Evolutionary conservation across 2,329 filamentous ascomycete genomes (phyloP).

Genomic region (Penicillium janthinellum): DNA sequence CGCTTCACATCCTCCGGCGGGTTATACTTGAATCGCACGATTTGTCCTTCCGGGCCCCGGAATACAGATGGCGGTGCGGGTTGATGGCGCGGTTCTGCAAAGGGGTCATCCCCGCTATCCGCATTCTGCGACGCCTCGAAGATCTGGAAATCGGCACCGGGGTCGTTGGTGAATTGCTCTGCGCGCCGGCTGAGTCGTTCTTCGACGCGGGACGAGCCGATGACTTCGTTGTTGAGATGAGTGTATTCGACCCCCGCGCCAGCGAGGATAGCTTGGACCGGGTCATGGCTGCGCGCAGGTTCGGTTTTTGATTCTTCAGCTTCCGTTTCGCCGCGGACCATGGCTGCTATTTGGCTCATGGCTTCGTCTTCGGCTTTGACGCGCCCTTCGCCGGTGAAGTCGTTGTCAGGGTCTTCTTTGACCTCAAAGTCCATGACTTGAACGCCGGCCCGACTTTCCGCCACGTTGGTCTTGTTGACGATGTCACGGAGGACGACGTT

Average conservation of each 20-base stretch:
- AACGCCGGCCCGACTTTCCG: conserved; percentile 85
- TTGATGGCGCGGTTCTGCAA: conserved; percentile 14
- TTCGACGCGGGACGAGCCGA: conserved; percentile 91
- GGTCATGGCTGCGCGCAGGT: conserved; percentile 60
- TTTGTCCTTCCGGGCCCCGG: conserved; percentile 41
- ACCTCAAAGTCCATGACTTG: conserved; percentile 76
- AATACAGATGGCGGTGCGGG: conserved; percentile 14
- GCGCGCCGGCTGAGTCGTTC: conserved; percentile 78
- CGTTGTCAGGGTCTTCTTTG: conserved; percentile 59
- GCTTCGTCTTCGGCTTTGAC: conserved; percentile 64
- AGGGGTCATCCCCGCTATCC: not conserved
- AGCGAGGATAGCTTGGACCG: conserved; percentile 84
- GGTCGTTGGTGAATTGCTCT: conserved; percentile 48
- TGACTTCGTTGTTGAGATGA: conserved; percentile 93
- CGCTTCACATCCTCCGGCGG: conserved; percentile 73
- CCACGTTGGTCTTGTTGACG: conserved; percentile 97
- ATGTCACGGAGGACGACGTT: conserved; percentile 88
- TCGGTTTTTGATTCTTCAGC: conserved; percentile 13
- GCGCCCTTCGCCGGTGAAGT: conserved; percentile 49
- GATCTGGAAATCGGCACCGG: conserved; percentile 36
- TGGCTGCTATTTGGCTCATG: conserved; percentile 70
- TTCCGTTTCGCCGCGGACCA: conserved; percentile 53
- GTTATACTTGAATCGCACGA: conserved; percentile 63
- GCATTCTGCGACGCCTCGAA: conserved; percentile 33
- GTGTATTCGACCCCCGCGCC: conserved; percentile 91